Base-by-base conservation (phyloP, 2,329 filamentous ascomycete species). In the Xylaria sp. region DNA sequence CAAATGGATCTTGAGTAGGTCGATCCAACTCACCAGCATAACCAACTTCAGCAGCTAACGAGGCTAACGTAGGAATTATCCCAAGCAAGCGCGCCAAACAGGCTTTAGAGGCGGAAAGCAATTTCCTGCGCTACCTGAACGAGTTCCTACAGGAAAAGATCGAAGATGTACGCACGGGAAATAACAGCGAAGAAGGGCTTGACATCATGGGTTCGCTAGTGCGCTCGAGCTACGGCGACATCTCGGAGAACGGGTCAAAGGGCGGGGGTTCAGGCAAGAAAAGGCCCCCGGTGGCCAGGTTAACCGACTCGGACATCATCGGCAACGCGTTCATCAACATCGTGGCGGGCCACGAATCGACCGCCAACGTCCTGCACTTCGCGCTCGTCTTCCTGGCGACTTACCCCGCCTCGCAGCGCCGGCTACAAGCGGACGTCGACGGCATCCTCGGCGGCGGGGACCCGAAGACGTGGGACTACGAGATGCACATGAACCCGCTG, bases 331-430 rank as follows among this genome's bases (percentile, higher is more conserved):
- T 87, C 58, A 76, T 87, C 63, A 84, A 86, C 71, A 78, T 83
- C 56, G 77, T 92, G 1, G 90, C 90, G 0, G 90, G 90, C 11
- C 89, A 94, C 71, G 90, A 94, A 71, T 92, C 90, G 1, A 89
- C 89, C 1, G 89, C 89, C 44, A 91, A 90, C 69, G 81, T 83
- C 3, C 76, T 92, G 38, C 87, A 92, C 72, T 92, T 90, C 67
- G 79, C 85, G 2, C 72, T 92, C 3, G 68, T 91, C 34, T 80
- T 85, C 62, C 79, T 93, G 5, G 90, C 89, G 13, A 81, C 84
- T 63, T 80, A 87, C 63, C 84, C 84, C 5, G 71, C 75, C 1
- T 81, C 81, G 1, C 90, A 94, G 66, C 79, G 82, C 20, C 77
- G 76, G 6, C 72, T 93, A 2, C 90, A 93, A 63, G 74, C 78